These are phyloP conservation scores for Acorus gramineus DNA, from an alignment of 106 monocot genomes.

Conservation along the genomic window DNA sequence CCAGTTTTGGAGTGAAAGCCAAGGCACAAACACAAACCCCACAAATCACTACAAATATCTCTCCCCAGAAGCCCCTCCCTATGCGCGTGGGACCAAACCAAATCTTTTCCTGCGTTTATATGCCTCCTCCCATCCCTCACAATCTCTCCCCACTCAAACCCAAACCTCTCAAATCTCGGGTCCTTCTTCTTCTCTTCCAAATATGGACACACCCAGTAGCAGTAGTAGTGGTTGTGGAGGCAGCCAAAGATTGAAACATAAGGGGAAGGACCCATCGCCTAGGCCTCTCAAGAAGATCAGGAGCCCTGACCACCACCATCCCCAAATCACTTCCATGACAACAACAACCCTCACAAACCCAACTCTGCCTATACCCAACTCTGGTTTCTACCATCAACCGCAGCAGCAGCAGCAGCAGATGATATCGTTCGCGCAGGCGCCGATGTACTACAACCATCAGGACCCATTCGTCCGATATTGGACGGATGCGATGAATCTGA, in stretches of 20 bases:
- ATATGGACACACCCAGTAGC: too few relatives aligned
- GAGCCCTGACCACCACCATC: slow-evolving; percentile 14
- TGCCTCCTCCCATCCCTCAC: not conserved
- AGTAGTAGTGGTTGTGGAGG: too few relatives aligned
- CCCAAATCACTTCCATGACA: slow-evolving; percentile 11
- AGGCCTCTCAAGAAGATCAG: slow-evolving; percentile 16
- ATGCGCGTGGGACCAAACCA: not conserved
- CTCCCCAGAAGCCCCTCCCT: not conserved
- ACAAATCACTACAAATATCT: not conserved
- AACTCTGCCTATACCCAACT: too few relatives aligned
- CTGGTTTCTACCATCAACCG: not conserved
- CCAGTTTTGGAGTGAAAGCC: too few relatives aligned
- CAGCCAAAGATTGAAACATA: too few relatives aligned
- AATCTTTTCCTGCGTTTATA: slow-evolving; percentile 3
- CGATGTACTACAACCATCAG: too few relatives aligned
- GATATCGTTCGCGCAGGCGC: slow-evolving; percentile 25
- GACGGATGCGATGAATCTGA: slow-evolving; percentile 17
- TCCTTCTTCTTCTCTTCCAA: not conserved
- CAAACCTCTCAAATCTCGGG: not conserved
- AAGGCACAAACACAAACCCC: too few relatives aligned
- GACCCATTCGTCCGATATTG: too few relatives aligned
- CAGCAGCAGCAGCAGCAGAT: slow-evolving; percentile 28
- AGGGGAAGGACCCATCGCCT: not conserved
- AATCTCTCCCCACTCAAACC: not conserved
- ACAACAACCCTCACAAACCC: too few relatives aligned